Percentiles rank a stretch among this genome's conserved stretches.
These are phyloP conservation scores for Monosporozyma aerobia DNA, from an alignment of 805 yeast species.

Conservation along the genomic window DNA sequence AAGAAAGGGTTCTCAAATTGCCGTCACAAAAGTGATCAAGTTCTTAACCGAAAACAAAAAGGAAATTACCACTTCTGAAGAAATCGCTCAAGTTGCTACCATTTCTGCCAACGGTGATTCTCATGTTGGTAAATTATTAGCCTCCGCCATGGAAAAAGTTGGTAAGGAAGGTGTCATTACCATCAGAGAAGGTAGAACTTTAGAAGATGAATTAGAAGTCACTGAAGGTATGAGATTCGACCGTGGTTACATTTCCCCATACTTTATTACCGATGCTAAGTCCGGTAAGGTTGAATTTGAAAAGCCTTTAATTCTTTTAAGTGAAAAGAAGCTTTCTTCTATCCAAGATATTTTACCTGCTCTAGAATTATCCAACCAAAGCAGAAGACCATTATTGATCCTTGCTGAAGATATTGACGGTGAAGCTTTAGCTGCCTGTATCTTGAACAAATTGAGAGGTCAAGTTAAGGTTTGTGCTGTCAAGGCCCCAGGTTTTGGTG, in stretches of 20 bases:
- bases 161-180: conserved; percentile 99
- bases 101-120: conserved; percentile 94
- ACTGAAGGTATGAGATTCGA: conserved; percentile 98
- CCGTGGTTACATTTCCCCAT: conserved; percentile 94
- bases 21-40: conserved; percentile 85
- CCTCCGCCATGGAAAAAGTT: conserved; percentile 96
- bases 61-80: conserved; percentile 87
- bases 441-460: conserved; percentile 93
- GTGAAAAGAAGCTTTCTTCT: conserved; percentile 87
- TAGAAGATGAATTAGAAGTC: conserved; percentile 92
- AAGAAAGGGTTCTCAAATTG: conserved; percentile 95
- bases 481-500: conserved; percentile 99
- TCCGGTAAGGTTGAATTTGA: conserved; percentile 90
- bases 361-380: conserved; percentile 83
- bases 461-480: conserved; percentile 97
- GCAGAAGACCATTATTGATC: conserved; percentile 86
- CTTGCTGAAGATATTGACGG: conserved; percentile 96
- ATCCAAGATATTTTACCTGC: conserved; percentile 90
- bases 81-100: conserved; percentile 96
- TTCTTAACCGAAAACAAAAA: conserved; percentile 78
- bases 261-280: conserved; percentile 91
- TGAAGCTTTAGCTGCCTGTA: conserved; percentile 97
- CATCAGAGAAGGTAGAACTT: conserved; percentile 93
- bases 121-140: conserved; percentile 84
- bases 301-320: conserved; percentile 78